These are phyloP conservation scores for Naganishia liquefaciens DNA, from an alignment of 1,284 basidiomycete species.

Conservation along the genomic window DNA sequence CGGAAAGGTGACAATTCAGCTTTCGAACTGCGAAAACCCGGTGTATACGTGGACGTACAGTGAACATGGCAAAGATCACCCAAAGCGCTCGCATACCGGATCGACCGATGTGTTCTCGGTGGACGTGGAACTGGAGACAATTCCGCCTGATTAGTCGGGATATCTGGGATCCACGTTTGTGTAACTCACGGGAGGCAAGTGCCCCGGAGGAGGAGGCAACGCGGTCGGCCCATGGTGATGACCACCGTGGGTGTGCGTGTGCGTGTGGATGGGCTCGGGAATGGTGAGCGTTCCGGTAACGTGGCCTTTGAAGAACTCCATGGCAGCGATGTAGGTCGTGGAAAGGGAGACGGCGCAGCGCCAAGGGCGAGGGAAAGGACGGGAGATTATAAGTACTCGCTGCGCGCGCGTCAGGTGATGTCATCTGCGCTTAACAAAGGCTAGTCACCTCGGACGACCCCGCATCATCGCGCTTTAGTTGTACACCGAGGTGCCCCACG, in stretches of 20 bases:
- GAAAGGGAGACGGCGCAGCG: too few species aligned
- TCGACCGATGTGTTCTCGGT: constrained; percentile 24
- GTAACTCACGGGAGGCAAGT: constrained; percentile 20
- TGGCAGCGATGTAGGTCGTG: not conserved
- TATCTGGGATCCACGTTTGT: too few species aligned
- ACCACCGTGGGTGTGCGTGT: constrained; percentile 10
- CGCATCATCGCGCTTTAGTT: not conserved
- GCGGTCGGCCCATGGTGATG: constrained; percentile 18
- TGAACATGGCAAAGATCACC: constrained; percentile 28
- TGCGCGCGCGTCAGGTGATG: not conserved
- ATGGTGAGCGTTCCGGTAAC: constrained; percentile 30
- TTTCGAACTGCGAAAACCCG: not conserved
- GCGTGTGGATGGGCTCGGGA: constrained; percentile 29
- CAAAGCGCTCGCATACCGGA: constrained; percentile 23
- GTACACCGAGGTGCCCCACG: too few species aligned
- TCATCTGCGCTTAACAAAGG: not conserved
- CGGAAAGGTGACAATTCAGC: not conserved
- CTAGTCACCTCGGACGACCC: not conserved
- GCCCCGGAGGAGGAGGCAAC: constrained; percentile 18
- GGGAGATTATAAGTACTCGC: too few species aligned
- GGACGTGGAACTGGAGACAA: constrained; percentile 13
- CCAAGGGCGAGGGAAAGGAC: too few species aligned
- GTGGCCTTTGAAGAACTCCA: constrained; percentile 26
- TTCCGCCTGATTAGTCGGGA: not conserved
- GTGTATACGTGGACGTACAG: not conserved